phyloP scores from a whole-genome alignment of 306 rosid genomes.

The Fragaria ananassa region DNA sequence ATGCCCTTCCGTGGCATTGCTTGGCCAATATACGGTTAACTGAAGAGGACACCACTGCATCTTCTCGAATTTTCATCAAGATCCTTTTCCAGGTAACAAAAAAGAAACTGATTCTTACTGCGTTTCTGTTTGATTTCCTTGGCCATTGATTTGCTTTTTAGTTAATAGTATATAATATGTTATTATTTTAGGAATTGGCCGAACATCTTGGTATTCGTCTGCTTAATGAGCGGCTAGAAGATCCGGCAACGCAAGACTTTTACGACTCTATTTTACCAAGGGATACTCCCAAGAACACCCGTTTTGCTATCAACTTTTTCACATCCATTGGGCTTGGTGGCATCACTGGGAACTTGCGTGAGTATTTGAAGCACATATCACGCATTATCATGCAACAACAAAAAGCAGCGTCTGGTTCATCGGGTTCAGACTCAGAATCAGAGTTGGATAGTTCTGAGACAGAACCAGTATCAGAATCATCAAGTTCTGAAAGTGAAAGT shows the following conservation, averaged over 20 bases:
- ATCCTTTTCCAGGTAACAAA: constrained; percentile 74
- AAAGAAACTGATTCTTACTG: neutral
- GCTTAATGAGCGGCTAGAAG: constrained; percentile 61
- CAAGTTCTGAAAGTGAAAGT: constrained; percentile 51
- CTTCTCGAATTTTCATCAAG: constrained; percentile 81
- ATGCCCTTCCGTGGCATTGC: constrained; percentile 86
- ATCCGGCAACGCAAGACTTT: constrained; percentile 60
- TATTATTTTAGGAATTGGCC: constrained; percentile 63
- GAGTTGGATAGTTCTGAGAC: constrained; percentile 45
- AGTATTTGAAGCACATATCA: constrained; percentile 84
- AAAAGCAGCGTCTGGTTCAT: constrained; percentile 55
- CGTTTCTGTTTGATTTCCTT: neutral
- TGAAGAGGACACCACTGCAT: constrained; percentile 85
- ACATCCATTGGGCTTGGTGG: constrained; percentile 96
- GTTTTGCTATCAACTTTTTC: constrained; percentile 86
- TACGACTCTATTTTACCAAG: constrained; percentile 71
- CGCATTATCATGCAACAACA: constrained; percentile 88
- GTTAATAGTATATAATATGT: constrained; percentile 2
- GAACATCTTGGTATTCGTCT: constrained; percentile 76
- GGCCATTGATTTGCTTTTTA: neutral
- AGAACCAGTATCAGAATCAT: constrained; percentile 41
- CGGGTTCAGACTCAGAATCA: constrained; percentile 34
- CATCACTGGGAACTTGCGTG: constrained; percentile 80
- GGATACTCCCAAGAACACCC: constrained; percentile 86
- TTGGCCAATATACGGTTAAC: constrained; percentile 72